Percentiles rank a stretch among this genome's conserved stretches.
Conservation (phyloP, 305 asterid genomes). For the Solanum hybrid region DNA sequence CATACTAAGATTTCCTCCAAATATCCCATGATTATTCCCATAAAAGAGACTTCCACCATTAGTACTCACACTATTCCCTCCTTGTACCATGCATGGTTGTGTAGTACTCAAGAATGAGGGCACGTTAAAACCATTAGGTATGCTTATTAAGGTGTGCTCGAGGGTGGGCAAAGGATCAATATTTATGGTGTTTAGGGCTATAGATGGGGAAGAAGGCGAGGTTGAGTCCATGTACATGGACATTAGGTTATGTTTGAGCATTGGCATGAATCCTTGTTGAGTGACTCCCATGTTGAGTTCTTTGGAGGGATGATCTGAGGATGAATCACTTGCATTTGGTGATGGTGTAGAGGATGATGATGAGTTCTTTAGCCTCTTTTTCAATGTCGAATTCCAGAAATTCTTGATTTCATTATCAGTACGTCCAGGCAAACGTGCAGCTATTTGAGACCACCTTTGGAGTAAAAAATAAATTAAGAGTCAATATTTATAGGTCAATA, state of each 20-base stretch:
- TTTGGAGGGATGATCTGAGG: slow-evolving; percentile 20
- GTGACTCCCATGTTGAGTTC: slow-evolving; percentile 16
- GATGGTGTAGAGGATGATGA: slow-evolving; percentile 24
- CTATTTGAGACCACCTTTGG: slow-evolving; percentile 63
- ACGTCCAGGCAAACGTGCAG: slow-evolving; percentile 58
- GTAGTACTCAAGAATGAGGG: slow-evolving; percentile 22
- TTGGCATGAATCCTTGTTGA: slow-evolving; percentile 31
- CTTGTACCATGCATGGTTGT: slow-evolving; percentile 22
- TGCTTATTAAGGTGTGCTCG: slow-evolving; percentile 15
- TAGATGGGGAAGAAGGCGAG: slow-evolving; percentile 24
- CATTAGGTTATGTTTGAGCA: slow-evolving; percentile 3
- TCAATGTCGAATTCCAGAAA: slow-evolving; percentile 60
- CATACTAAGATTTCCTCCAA: slow-evolving; percentile 24
- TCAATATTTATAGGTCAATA: background rate
- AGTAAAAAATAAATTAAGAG: background rate
- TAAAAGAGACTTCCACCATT: background rate
- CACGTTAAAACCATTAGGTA: background rate
- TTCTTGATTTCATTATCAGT: slow-evolving; percentile 65
- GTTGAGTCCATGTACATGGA: slow-evolving; percentile 33
- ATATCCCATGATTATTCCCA: slow-evolving; percentile 8
- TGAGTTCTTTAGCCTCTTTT: slow-evolving; percentile 48
- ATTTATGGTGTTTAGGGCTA: slow-evolving; percentile 19
- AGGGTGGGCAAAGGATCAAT: slow-evolving; percentile 17
- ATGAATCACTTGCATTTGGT: slow-evolving; percentile 42
- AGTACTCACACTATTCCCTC: background rate